Evolutionary conservation across 2,329 filamentous ascomycete genomes (phyloP).

Genomic region (Truncatella angustata): DNA sequence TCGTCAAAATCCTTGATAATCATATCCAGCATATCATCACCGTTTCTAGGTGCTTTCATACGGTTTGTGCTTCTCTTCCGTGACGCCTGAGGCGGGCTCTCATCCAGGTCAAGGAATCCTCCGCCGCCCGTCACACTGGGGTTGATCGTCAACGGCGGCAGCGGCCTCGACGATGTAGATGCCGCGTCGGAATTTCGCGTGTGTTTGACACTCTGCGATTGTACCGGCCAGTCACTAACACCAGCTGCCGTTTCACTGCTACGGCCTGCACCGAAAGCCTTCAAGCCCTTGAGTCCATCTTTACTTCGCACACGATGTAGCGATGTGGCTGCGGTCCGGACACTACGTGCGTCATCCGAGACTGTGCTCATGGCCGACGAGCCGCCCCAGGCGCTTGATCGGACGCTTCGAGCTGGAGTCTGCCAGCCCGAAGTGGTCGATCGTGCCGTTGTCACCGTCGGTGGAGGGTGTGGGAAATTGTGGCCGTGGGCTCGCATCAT

Average conservation of each 20-base stretch:
- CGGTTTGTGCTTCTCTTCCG: neutral
- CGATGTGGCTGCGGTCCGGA: conserved; percentile 12
- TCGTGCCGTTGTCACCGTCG: conserved; percentile 15
- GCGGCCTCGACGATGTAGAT: conserved; percentile 12
- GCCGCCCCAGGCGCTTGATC: conserved; percentile 27
- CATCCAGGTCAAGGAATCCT: conserved; percentile 17
- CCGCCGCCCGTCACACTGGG: conserved; percentile 16
- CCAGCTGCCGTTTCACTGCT: no score
- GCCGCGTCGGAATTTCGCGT: neutral
- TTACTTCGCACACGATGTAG: neutral
- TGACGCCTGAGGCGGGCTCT: conserved; percentile 13
- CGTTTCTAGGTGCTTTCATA: conserved; percentile 8
- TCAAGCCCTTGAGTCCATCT: conserved; percentile 13
- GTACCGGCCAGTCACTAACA: conserved; percentile 14
- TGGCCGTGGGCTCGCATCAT: conserved; percentile 25
- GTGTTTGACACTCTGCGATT: conserved; percentile 19
- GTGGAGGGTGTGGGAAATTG: conserved; percentile 21
- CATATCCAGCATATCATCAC: conserved; percentile 17
- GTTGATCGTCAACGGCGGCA: conserved; percentile 18
- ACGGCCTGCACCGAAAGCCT: conserved; percentile 12
- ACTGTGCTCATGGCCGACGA: conserved; percentile 26
- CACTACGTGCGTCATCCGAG: conserved; percentile 23
- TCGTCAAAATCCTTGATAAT: conserved; percentile 30
- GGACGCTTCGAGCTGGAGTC: conserved; percentile 17
- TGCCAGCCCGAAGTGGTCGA: conserved; percentile 17